A percentile compares a stretch with the other conserved stretches of the same genome.
Evolutionary conservation across 345 rosid species (phyloP).

Genomic region (Camelina neglecta): DNA sequence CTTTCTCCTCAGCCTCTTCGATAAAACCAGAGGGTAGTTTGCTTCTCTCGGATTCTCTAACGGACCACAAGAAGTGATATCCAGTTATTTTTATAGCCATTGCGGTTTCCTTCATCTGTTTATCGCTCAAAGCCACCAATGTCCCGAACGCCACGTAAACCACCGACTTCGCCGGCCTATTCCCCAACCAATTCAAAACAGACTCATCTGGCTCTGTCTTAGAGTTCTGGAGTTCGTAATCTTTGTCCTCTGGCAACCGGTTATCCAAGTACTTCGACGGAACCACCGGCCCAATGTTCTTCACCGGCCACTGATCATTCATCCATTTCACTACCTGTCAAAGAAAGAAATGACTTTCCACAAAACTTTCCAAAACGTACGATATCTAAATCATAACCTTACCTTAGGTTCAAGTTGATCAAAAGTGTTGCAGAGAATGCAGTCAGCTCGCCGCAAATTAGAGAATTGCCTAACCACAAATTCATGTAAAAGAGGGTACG

Average conservation of each 20-base stretch:
- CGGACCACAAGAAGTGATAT: conserved; percentile 62
- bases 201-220: conserved; percentile 44
- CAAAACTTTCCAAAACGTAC: neutral
- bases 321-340: conserved; percentile 52
- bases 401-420: conserved; percentile 58
- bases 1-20: conserved; percentile 44
- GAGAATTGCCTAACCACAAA: conserved; percentile 42
- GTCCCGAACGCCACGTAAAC: conserved; percentile 65
- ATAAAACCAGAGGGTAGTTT: conserved; percentile 51
- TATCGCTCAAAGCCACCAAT: conserved; percentile 48
- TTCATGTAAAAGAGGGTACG: conserved; percentile 27
- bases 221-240: conserved; percentile 56
- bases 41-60: conserved; percentile 53
- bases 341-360: no score
- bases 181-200: conserved; percentile 53
- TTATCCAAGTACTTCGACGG: conserved; percentile 62
- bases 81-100: conserved; percentile 49
- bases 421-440: conserved; percentile 57
- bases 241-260: conserved; percentile 55
- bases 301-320: conserved; percentile 50
- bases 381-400: neutral
- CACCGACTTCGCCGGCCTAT: conserved; percentile 51
- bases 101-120: conserved; percentile 65
- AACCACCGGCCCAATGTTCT: conserved; percentile 58
- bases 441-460: conserved; percentile 46